Base-by-base conservation (phyloP, 768 basidiomycete genomes). In the Agaricus sinodeliciosus region DNA sequence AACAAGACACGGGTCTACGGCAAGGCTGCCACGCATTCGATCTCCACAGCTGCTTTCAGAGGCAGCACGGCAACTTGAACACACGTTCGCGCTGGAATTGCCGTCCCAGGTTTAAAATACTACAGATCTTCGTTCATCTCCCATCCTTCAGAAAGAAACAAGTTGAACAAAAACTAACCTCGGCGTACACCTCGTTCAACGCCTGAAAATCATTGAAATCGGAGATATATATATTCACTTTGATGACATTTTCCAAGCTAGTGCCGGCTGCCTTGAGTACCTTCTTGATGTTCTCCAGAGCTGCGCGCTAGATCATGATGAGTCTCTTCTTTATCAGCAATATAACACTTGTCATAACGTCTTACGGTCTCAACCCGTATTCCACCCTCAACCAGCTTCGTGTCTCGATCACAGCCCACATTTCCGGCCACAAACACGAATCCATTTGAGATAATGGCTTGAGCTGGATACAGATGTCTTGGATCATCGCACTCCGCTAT, bases 1-100 rank as follows among this genome's bases (percentile, higher is more conserved):
- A 22, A 22, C 19, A 18, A 52, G 52, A 9, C 55, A 81, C 85
- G 87, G 63, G 82, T 93, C 22, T 42, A 54, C 22, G 52, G 46
- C 40, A 48, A 42, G 0, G 37, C 48, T 28, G 58, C 58, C 15
- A 46, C 48, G 28, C 55, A 56, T 26, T 59, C 58, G 35, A 59
- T 59, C 43, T 59, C 58, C 3, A 59, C 58, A 3, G 52, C 48
- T 13, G 58, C 58, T 15, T 43, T 49, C 15, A 59, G 51, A 7
- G 58, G 58, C 36, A 59, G 43, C 12, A 43, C 50, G 25, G 58
- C 58, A 12, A 59, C 58, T 12, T 54, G 52, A 18, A 59, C 58
- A 37, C 55, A 56, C 6, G 58, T 56, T 39, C 58, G 56, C 4
- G 58, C 58, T 3, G 58, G 58, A 40, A 56, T 40, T 8, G 31